Percentiles rank a stretch among this genome's conserved stretches.
Evolutionary conservation across 805 yeast genomes (phyloP).

Genomic region (Starmera pachycereana): DNA sequence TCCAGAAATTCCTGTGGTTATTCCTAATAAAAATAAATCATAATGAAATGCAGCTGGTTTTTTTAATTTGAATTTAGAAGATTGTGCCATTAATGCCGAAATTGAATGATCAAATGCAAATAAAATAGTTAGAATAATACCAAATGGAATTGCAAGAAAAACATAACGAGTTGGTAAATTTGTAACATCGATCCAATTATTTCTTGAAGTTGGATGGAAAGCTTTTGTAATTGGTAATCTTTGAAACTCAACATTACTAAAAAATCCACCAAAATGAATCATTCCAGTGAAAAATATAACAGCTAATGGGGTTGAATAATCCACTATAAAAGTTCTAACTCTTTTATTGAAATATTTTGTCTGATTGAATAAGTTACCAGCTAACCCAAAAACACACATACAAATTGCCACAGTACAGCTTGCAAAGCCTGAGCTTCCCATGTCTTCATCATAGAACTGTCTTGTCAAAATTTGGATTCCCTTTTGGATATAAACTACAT

Average conservation of each 20-base stretch:
- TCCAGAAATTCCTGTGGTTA: slow-evolving; percentile 83
- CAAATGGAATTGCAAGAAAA: slow-evolving; percentile 90
- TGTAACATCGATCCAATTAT: slow-evolving; percentile 30
- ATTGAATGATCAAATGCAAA: slow-evolving; percentile 96
- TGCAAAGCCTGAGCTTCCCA: slow-evolving; percentile 49
- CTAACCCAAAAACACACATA: slow-evolving; percentile 73
- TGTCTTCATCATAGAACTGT: slow-evolving; percentile 45
- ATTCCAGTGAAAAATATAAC: slow-evolving; percentile 91
- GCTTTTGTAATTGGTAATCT: slow-evolving; percentile 61
- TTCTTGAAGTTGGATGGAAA: slow-evolving; percentile 57
- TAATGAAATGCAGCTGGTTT: slow-evolving; percentile 91
- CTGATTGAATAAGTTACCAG: slow-evolving; percentile 38
- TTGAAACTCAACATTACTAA: slow-evolving; percentile 46
- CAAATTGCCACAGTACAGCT: slow-evolving; percentile 63
- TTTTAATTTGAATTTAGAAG: slow-evolving; percentile 63
- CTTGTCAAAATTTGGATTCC: slow-evolving; percentile 73
- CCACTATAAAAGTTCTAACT: slow-evolving; percentile 63
- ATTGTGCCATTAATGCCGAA: slow-evolving; percentile 87
- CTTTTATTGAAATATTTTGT: slow-evolving; percentile 52
- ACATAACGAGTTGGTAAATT: slow-evolving; percentile 52
- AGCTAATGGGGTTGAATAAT: slow-evolving; percentile 75
- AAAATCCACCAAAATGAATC: slow-evolving; percentile 78
- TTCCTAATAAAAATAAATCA: slow-evolving; percentile 78
- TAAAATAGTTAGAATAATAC: slow-evolving; percentile 67
- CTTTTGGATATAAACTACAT: slow-evolving; percentile 78